Evolutionary conservation across 108 stramenopile genomes (phyloP), one percentile per base, ranked within the genome.

Genomic region (Skeletonema grethae): DNA sequence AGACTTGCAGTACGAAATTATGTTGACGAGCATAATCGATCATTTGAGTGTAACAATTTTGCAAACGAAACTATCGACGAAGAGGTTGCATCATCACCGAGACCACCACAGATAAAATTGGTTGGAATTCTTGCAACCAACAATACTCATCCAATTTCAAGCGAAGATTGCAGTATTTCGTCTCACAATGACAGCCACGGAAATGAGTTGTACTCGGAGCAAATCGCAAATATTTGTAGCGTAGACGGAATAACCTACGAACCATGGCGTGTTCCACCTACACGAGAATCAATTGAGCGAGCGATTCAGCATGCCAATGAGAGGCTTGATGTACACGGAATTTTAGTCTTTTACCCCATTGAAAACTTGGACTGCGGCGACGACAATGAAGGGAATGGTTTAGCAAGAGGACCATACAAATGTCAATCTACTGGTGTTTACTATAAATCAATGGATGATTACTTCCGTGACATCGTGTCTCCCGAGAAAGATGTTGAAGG

Each of bases 331-430:
- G 90, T 97, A 46, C 89, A 95, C 74, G 97, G 97, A 22, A 90
- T 97, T 57, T 73, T 98, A 61, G 92, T 98, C 16, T 98, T 94
- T 81, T 98, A 98, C 82, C 97, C 97, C 0, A 86, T 90, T 77
- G 92, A 92, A 12, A 76, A 74, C 36, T 62, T 73, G 41, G 38
- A 24, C 29, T 3, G 39, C 15, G 31, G 31, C n/a, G 6, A 57
- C 31, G 15, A 68, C 57, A 12, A 13, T 15, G 53, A 25, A 25
- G 28, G 48, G 31, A 60, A 72, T 18, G n/a, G 50, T 24, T 53
- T 6, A 22, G 50, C 20, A 22, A 43, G 75, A 58, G 82, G 87
- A 41, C 87, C 82, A 9, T 86, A 84, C 71, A 87, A 88, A 60
- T 76, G 85, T 41, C 32, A 70, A 46, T 48, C 68, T 9, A 86